phyloP scores from a whole-genome alignment of 176 grass and related monocot species.

The Bonia amplexicaulis region DNA sequence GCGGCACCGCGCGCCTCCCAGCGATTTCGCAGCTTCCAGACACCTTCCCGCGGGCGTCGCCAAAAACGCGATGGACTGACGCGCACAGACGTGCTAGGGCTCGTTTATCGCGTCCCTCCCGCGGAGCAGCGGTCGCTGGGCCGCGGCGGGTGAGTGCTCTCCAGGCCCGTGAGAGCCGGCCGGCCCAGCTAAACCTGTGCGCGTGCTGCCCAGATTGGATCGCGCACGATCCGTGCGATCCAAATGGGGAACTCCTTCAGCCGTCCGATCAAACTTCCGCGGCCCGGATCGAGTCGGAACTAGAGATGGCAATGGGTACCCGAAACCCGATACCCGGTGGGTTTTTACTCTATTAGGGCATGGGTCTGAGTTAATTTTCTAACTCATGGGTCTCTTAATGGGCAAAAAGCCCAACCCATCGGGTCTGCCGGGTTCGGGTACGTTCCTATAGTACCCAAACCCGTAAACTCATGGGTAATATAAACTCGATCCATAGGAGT shows the following conservation, averaged over 20 bases:
- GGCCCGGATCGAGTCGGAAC: background rate
- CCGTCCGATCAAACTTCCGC: background rate
- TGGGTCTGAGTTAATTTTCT: no score
- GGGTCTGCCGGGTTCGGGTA: no score
- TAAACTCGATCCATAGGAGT: no score
- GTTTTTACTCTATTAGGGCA: no score
- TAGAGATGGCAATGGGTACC: no score
- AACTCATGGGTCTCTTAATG: no score
- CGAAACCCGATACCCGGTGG: no score
- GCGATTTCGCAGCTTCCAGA: slow-evolving; percentile 27
- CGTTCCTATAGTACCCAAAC: no score
- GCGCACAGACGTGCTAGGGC: background rate
- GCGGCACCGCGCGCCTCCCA: background rate
- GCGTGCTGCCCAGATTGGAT: background rate
- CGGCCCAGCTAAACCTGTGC: background rate
- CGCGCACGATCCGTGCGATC: background rate
- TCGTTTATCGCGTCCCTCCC: background rate
- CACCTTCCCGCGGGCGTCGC: slow-evolving; percentile 22
- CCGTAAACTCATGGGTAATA: no score
- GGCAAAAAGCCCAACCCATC: no score
- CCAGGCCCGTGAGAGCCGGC: background rate
- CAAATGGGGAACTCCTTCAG: background rate
- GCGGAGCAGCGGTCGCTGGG: background rate
- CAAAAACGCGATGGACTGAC: background rate
- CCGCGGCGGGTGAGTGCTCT: background rate